Evolutionary conservation across 148 eudicot species (phyloP).

Genomic region (Rhododendron mucronatum): DNA sequence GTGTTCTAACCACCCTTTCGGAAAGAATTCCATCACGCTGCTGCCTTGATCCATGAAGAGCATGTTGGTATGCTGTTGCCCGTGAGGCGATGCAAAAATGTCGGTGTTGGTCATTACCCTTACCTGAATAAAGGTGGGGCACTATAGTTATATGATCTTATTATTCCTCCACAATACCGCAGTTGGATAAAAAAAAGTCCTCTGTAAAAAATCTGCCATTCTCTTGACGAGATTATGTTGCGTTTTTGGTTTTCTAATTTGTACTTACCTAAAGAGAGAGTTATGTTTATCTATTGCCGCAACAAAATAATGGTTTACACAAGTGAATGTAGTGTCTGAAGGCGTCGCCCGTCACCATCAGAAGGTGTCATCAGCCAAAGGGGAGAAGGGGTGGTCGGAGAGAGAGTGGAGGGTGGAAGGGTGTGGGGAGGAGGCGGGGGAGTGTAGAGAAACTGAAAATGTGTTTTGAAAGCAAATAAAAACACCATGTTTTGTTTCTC

Average conservation of each 20-base stretch:
- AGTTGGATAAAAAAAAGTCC: background rate
- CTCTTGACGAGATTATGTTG: no score
- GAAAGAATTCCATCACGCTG: conserved; percentile 50
- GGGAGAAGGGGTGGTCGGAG: no score
- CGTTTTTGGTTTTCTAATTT: no score
- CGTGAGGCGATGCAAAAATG: conserved; percentile 39
- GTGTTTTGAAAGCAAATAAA: background rate
- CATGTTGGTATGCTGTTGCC: conserved; percentile 49
- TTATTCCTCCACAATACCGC: background rate
- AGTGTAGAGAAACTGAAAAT: background rate
- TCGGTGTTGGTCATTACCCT: conserved; percentile 38
- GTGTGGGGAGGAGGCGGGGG: background rate
- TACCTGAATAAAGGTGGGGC: conserved; percentile 25
- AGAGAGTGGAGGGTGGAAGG: no score
- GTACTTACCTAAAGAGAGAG: no score
- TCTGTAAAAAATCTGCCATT: background rate
- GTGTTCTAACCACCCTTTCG: conserved; percentile 43
- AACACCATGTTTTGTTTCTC: background rate
- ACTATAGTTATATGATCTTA: background rate
- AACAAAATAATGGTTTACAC: no score
- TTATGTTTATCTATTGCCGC: no score
- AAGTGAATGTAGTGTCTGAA: no score
- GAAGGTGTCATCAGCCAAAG: background rate
- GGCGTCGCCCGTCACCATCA: background rate
- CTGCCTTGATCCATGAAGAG: conserved; percentile 46